Evolutionary conservation across 1,284 basidiomycete genomes (phyloP), one percentile per base, ranked within the genome.

Genomic region (Inonotus hispidus): DNA sequence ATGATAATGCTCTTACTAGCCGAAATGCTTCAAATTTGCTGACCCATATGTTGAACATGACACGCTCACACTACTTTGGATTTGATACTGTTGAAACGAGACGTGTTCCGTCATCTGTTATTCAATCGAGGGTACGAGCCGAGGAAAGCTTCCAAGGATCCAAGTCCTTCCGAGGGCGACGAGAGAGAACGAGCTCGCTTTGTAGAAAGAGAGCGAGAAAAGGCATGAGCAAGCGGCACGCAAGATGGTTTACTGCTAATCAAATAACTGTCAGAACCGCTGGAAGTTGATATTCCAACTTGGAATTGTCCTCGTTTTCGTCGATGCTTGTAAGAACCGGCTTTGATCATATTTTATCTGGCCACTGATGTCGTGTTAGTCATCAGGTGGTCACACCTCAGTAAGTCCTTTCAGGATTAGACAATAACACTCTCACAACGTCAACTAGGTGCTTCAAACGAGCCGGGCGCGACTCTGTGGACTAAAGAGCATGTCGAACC

Each of bases 1-100:
- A n/a, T n/a, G n/a, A n/a, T 29, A 49, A 56, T 53, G 35, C 41
- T 55, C 62, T 16, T n/a, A 38, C 16, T 19, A 90, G 87, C 68
- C 74, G 6, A 74, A 76, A 63, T 95, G 93, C 70, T 78, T 80
- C 58, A 75, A 76, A 11, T 93, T 95, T 69, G 88, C 88, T 0
- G 94, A 97, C 72, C 92, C 91, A 61, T 92, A 95, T 66, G 91
- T 96, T 63, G 93, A 96, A 70, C 89, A 95, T 65, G 92, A 94
- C 65, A 75, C 80, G 0, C 75, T 95, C 56, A 86, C 87, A 0
- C 76, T 96, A 21, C 74, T 93, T 79, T 96, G 49, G 94, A 96
- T 72, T 78, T 96, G 8, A 90, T 96, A 58, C 79, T 96, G 27
- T 81, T 96, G 47, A 96, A 95, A 71, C 80, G 90, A 21, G 86